A percentile compares a stretch with the other conserved stretches of the same genome.
Evolutionary conservation across 768 basidiomycete species (phyloP).

Genomic region (Fistulinella prunicolor): DNA sequence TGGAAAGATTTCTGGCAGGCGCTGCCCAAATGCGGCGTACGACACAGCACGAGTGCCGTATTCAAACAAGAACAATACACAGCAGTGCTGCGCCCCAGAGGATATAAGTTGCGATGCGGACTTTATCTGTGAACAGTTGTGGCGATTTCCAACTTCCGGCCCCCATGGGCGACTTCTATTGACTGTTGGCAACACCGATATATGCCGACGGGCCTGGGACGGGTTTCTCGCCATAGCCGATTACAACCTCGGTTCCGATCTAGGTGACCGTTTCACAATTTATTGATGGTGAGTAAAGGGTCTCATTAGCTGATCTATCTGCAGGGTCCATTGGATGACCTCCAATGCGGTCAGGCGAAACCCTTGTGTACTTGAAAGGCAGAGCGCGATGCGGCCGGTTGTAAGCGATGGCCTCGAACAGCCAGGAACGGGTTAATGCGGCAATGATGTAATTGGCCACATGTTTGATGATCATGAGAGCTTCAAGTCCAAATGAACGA

Average conservation of each 20-base stretch:
- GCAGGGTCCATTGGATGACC: neutral
- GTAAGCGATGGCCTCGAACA: neutral
- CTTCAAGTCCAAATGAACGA: constrained; percentile 8
- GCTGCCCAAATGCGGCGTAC: neutral
- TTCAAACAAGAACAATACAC: constrained; percentile 3
- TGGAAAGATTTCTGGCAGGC: neutral
- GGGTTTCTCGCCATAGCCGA: neutral
- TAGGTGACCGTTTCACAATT: constrained; percentile 4
- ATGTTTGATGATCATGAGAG: constrained; percentile 2
- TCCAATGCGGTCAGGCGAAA: neutral
- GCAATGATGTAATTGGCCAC: neutral
- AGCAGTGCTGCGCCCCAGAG: constrained; percentile 14
- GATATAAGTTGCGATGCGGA: constrained; percentile 8
- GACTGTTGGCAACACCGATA: neutral
- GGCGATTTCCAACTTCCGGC: constrained; percentile 15
- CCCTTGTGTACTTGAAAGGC: too few relatives aligned
- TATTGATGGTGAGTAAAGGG: neutral
- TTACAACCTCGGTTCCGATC: constrained; percentile 5
- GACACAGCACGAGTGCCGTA: constrained; percentile 14
- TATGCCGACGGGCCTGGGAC: neutral
- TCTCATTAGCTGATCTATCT: neutral
- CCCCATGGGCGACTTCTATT: neutral
- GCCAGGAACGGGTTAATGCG: constrained; percentile 4
- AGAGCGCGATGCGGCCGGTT: neutral
- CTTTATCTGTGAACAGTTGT: neutral